Base-by-base conservation (phyloP, 2,329 filamentous ascomycete genomes). In the Scolecobasidium constrictum region DNA sequence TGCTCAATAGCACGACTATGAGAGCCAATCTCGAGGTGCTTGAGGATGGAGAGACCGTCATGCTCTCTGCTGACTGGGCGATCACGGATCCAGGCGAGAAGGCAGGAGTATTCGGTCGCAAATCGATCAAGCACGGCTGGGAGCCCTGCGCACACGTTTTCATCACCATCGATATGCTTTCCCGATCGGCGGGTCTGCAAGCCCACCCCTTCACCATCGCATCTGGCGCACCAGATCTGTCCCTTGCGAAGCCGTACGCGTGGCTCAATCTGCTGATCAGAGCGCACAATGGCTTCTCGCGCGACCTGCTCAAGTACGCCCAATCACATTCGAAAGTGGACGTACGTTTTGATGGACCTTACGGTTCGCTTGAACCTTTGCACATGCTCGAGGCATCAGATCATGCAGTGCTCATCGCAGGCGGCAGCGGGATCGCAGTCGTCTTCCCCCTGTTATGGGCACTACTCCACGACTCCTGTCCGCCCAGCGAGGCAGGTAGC, bases 191-290 rank as follows among this genome's bases (percentile, higher is more conserved):
- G 51, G 53, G 60, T 3, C 53, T 79, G 1, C 78, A 82, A 57
- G 67, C 77, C 0, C 78, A 83, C 52, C 78, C 78, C 0, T 82
- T 82, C 56, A 81, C 77, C 6, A 79, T 83, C 43, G 72, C 77
- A 13, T 81, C 77, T 2, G 68, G 70, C 1, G 75, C 75, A 7
- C 72, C 74, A 1, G 47, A 47, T 16, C 9, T 35, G 21, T 17
- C 43, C 2, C 20, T 42, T 16, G 3, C 42, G 23, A 35, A 33
- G 20, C 9, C 33, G 35, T 43, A 45, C n/a, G 36, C 13, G 45
- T 72, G 65, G 61, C 59, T 81, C 47, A 65, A 66, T 11, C 67
- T 83, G 11, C 65, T 81, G 20, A 73, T 82, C 47, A 71, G 78
- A 47, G 69, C 72, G 4, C 71, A 76, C 48, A 57, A 67, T 35